Percentiles rank a stretch among this genome's conserved stretches.
Evolutionary conservation across 2,329 filamentous ascomycete genomes (phyloP).

Genomic region (Pseudocercospora crystallina): DNA sequence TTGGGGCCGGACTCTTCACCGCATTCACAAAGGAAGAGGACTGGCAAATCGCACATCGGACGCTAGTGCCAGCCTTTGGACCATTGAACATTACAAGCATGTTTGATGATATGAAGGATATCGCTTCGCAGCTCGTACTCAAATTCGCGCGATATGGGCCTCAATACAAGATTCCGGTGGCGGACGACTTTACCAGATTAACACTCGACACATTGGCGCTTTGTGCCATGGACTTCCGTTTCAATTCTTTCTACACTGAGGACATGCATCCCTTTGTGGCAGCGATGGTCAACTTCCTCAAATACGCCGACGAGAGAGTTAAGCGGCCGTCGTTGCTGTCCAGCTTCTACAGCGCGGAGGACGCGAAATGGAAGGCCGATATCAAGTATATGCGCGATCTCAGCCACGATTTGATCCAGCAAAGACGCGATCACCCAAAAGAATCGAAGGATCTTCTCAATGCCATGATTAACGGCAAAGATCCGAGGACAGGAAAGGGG

Average conservation of each 20-base stretch:
- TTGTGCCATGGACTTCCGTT: slow-evolving; percentile 56
- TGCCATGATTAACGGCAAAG: slow-evolving; percentile 67
- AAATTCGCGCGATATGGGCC: slow-evolving; percentile 51
- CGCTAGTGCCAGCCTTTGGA: slow-evolving; percentile 68
- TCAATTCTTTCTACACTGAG: slow-evolving; percentile 68
- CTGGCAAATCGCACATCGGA: slow-evolving; percentile 45
- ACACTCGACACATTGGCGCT: slow-evolving; percentile 71
- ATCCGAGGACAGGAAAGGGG: slow-evolving; percentile 66
- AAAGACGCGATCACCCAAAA: slow-evolving; percentile 55
- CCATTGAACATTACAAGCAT: slow-evolving; percentile 66
- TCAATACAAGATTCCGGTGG: slow-evolving; percentile 56
- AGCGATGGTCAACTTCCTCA: slow-evolving; percentile 65
- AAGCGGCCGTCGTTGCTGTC: slow-evolving; percentile 46
- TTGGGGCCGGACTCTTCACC: slow-evolving; percentile 68
- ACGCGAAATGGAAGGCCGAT: slow-evolving; percentile 53
- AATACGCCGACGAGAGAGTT: slow-evolving; percentile 38
- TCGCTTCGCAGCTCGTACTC: slow-evolving; percentile 36
- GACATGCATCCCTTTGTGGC: slow-evolving; percentile 68
- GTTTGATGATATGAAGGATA: slow-evolving; percentile 53
- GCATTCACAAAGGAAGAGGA: slow-evolving; percentile 31
- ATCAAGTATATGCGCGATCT: slow-evolving; percentile 57
- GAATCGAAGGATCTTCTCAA: slow-evolving; percentile 67
- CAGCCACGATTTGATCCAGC: slow-evolving; percentile 60
- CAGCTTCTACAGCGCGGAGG: slow-evolving; percentile 44
- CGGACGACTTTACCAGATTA: slow-evolving; percentile 70